Percentiles rank a stretch among this genome's conserved stretches.
Conservation (phyloP, 1,284 basidiomycete genomes). For the Leccinum ponderosum region DNA sequence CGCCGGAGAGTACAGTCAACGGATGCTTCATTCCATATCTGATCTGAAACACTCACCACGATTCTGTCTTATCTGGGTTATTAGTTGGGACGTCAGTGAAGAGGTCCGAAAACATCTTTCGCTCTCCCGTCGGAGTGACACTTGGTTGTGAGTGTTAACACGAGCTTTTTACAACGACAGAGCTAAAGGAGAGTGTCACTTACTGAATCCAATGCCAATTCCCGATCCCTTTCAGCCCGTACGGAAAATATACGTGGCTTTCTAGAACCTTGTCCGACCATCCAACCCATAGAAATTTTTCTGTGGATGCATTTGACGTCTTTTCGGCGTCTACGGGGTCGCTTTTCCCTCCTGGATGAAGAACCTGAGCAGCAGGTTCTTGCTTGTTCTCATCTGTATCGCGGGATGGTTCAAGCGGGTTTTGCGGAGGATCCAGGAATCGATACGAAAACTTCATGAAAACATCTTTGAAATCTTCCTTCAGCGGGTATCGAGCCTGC, state of each 20-base stretch:
- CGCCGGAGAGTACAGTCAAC: too few relatives aligned
- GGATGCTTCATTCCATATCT: too few relatives aligned
- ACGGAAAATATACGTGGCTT: constrained; percentile 59
- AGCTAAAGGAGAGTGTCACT: constrained; percentile 4
- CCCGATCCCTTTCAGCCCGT: constrained; percentile 47
- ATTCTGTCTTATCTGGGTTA: not conserved
- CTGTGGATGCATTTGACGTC: constrained; percentile 3
- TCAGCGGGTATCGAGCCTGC: constrained; percentile 28
- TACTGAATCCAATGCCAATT: constrained; percentile 67
- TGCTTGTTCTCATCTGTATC: constrained; percentile 4
- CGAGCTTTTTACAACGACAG: not conserved
- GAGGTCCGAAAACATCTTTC: constrained; percentile 16
- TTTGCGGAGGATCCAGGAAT: constrained; percentile 26
- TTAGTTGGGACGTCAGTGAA: constrained; percentile 13
- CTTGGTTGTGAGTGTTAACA: constrained; percentile 18
- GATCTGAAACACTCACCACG: constrained; percentile 22
- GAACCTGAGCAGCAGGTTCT: constrained; percentile 22
- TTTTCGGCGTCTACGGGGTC: constrained; percentile 9
- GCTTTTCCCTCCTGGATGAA: constrained; percentile 21
- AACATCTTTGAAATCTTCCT: constrained; percentile 37
- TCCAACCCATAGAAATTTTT: constrained; percentile 20
- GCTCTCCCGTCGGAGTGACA: constrained; percentile 24
- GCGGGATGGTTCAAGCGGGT: constrained; percentile 21
- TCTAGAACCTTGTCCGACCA: constrained; percentile 41
- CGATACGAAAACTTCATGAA: constrained; percentile 32